A percentile compares a stretch with the other conserved stretches of the same genome.
These are phyloP conservation scores for Hymenoscyphus fructigenus DNA, from an alignment of 2,329 filamentous ascomycete genomes.

Conservation along the genomic window DNA sequence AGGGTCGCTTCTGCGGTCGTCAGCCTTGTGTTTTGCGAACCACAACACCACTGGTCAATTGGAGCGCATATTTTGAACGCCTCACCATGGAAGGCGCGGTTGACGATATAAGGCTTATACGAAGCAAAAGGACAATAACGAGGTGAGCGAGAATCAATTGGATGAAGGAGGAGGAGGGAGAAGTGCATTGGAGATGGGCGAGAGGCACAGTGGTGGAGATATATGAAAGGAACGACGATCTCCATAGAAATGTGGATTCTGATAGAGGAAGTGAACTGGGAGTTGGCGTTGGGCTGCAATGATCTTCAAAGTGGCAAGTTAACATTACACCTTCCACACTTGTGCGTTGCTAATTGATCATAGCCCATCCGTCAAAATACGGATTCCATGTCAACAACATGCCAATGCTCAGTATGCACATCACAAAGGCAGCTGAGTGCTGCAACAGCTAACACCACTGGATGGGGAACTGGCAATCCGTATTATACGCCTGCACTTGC, in stretches of 20 bases:
- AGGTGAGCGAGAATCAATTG: constrained; percentile 3
- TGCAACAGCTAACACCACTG: not conserved
- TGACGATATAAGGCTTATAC: constrained; percentile 3
- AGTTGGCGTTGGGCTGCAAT: constrained; percentile 1
- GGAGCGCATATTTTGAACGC: constrained; percentile 6
- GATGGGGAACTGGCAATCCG: not conserved
- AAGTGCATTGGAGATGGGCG: constrained; percentile 1
- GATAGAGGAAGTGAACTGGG: not conserved
- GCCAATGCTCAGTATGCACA: constrained; percentile 8
- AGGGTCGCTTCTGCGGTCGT: not conserved
- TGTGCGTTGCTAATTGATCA: not conserved
- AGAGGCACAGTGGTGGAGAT: not conserved
- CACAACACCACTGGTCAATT: constrained; percentile 1
- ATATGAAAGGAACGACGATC: constrained; percentile 12
- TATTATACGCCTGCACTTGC: not conserved
- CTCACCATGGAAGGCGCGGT: not conserved
- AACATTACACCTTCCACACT: not conserved
- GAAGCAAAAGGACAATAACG: not conserved
- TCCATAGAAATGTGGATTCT: constrained; percentile 1
- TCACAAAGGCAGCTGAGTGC: constrained; percentile 2
- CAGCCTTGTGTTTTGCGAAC: constrained; percentile 16
- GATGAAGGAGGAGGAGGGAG: not conserved
- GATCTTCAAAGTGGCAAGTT: not conserved
- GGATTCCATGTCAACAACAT: constrained; percentile 7
- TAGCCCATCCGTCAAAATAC: not conserved